These are phyloP conservation scores for Claviceps sorghi DNA, from an alignment of 2,329 filamentous ascomycete species.

Conservation along the genomic window DNA sequence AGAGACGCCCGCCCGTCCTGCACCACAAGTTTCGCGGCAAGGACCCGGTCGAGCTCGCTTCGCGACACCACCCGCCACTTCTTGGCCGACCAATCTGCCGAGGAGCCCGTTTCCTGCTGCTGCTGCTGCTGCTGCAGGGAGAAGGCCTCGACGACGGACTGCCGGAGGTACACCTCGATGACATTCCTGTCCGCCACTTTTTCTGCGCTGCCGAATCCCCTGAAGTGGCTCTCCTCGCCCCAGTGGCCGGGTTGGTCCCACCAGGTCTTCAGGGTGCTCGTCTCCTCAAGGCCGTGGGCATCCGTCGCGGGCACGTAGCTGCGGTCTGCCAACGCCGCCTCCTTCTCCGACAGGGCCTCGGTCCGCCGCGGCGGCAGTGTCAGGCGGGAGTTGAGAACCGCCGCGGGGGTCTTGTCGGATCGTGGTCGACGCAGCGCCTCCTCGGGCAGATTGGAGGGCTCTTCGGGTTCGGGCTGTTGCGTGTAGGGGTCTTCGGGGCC, in stretches of 20 bases:
- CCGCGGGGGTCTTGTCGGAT: constrained; percentile 12
- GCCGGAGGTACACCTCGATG: constrained; percentile 33
- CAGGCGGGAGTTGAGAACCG: constrained; percentile 17
- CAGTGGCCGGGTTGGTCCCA: constrained; percentile 41
- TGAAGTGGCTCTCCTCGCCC: constrained; percentile 29
- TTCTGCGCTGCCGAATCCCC: constrained; percentile 25
- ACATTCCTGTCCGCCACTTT: constrained; percentile 28
- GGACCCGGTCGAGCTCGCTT: constrained; percentile 20
- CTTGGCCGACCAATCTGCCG: constrained; percentile 18
- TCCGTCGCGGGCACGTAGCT: constrained; percentile 33
- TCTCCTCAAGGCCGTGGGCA: constrained; percentile 30
- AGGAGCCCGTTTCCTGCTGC: constrained; percentile 12
- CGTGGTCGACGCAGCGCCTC: constrained; percentile 14
- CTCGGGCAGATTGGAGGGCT: constrained; percentile 16
- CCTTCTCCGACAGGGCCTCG: constrained; percentile 20
- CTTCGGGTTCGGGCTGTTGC: constrained; percentile 16
- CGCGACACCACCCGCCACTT: constrained; percentile 20
- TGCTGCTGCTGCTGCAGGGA: constrained; percentile 20
- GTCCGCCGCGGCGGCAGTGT: constrained; percentile 19
- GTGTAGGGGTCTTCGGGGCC: constrained; percentile 26
- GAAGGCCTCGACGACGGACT: constrained; percentile 38
- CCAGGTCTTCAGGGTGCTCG: constrained; percentile 34
- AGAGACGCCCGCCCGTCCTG: constrained; percentile 27
- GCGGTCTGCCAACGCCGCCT: constrained; percentile 16
- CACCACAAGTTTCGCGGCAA: constrained; percentile 24